Evolutionary conservation across 176 grass and related monocot species (phyloP), one percentile per base, ranked within the genome.

Genomic region (Triticum monococcum): DNA sequence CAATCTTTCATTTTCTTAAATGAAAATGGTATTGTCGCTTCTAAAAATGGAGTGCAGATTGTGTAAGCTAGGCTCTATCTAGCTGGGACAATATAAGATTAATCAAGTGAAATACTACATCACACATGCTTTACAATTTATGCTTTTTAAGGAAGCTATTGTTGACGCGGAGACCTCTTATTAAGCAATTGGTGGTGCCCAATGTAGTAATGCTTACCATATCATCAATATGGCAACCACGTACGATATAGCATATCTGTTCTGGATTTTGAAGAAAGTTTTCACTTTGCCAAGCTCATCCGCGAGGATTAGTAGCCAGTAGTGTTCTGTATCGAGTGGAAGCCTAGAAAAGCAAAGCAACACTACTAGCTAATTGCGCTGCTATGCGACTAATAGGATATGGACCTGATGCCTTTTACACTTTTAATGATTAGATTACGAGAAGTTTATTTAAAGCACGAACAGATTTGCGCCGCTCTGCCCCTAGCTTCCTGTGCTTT

Each of bases 391-490:
- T 75, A 37, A 69, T 48, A 75, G 41, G 41, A 48, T 48, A 75
- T 75, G 41, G 41, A 28, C 13, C 23, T 75, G 7, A 75, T 26
- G 16, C 3, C 3, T 75, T 75, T 75, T 46, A 25, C 72, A 9
- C 41, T 75, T 75, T 75, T 11, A 52, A 52, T 52, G 48, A 52
- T 52, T 17, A 52, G 80, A 90, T 90, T 84, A 87, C 24, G 76
- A 65, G 81, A 87, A 91, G 35, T 50, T 84, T 67, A 80, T 68
- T 7, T 18, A 91, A 91, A 84, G 76, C 43, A 26, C 0, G 43
- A 60, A 90, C 24, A 48, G 5, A 91, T 80, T 90, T 74, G 57
- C 56, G 74, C 89, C 64, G 57, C 84, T 72, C 74, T 74, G 74
- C 56, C 41, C 43, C 56, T 66, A 66, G 8, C 64, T 57, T 85